Evolutionary conservation across 2,329 filamentous ascomycete genomes (phyloP).

Genomic region (Alternaria burnsii): DNA sequence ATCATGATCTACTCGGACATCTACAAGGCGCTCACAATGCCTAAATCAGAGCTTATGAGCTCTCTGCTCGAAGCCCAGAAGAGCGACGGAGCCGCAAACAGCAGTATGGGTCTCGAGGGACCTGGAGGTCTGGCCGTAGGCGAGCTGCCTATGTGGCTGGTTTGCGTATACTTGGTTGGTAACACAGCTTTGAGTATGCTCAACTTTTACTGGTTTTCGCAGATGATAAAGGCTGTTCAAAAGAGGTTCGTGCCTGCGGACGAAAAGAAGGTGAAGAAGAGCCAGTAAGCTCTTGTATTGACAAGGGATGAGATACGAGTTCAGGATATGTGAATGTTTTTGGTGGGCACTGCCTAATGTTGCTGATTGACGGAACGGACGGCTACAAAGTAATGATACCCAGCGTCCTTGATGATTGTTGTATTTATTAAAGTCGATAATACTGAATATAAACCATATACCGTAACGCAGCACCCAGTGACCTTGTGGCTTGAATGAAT

Average conservation of each 20-base stretch:
- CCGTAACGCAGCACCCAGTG: background rate
- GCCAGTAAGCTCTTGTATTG: conserved; percentile 11
- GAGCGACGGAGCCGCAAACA: conserved; percentile 57
- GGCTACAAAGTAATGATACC: conserved; percentile 9
- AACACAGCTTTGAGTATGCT: conserved; percentile 77
- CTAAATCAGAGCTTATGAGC: conserved; percentile 22
- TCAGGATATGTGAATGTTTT: background rate
- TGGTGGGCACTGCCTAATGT: background rate
- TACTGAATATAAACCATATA: background rate
- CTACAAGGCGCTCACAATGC: conserved; percentile 56
- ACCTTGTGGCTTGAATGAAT: background rate
- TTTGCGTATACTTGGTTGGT: conserved; percentile 70
- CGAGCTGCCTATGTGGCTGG: conserved; percentile 73
- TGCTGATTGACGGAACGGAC: background rate
- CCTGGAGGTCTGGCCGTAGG: conserved; percentile 33
- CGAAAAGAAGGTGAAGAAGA: conserved; percentile 30
- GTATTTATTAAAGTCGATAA: background rate
- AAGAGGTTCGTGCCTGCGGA: conserved; percentile 71
- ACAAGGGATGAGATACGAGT: background rate
- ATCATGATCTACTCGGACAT: conserved; percentile 71
- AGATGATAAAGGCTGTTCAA: conserved; percentile 82
- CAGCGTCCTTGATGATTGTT: background rate
- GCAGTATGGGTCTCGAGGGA: conserved; percentile 18
- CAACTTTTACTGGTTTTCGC: conserved; percentile 85
- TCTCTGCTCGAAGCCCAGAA: conserved; percentile 49